Percentiles rank a stretch among this genome's conserved stretches.
Conservation (phyloP, 257 asterid genomes). For the Solanum virginianum region DNA sequence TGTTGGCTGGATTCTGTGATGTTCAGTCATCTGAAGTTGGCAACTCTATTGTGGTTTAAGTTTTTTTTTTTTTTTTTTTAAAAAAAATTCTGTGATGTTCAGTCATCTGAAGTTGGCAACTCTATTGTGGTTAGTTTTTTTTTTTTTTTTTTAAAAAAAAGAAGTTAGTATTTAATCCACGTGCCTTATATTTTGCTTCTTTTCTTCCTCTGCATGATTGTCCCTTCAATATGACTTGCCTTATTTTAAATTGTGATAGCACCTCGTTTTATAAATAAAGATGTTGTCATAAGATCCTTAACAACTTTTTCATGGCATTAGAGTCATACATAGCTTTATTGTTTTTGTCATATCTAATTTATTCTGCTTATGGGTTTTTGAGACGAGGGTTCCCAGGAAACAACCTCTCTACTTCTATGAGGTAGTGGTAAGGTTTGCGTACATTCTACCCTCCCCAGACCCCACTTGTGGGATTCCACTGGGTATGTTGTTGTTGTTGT, state of each 20-base stretch:
- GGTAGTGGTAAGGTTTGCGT: too few species aligned
- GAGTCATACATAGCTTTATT: too few species aligned
- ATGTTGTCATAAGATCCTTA: neutral
- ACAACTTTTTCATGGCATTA: neutral
- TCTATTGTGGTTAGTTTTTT: constrained; percentile 35
- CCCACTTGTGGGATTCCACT: too few species aligned
- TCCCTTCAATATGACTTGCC: neutral
- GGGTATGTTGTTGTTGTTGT: too few species aligned
- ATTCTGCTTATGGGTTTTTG: too few species aligned
- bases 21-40: constrained; percentile 32
- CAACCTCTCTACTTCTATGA: too few species aligned
- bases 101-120: constrained; percentile 30
- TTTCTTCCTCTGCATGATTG: neutral
- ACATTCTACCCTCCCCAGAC: too few species aligned
- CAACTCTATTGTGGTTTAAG: constrained; percentile 45
- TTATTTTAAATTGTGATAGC: neutral
- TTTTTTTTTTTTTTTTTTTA: too few species aligned
- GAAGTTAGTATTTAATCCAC: constrained; percentile 11
- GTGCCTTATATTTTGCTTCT: neutral
- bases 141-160: too few species aligned
- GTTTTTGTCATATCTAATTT: too few species aligned
- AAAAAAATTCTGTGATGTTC: constrained; percentile 38
- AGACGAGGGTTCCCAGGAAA: too few species aligned
- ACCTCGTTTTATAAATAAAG: neutral
- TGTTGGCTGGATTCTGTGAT: constrained; percentile 77